These are phyloP conservation scores for Pseudogymnoascus sp. DNA, from an alignment of 2,329 filamentous ascomycete genomes.

Conservation along the genomic window DNA sequence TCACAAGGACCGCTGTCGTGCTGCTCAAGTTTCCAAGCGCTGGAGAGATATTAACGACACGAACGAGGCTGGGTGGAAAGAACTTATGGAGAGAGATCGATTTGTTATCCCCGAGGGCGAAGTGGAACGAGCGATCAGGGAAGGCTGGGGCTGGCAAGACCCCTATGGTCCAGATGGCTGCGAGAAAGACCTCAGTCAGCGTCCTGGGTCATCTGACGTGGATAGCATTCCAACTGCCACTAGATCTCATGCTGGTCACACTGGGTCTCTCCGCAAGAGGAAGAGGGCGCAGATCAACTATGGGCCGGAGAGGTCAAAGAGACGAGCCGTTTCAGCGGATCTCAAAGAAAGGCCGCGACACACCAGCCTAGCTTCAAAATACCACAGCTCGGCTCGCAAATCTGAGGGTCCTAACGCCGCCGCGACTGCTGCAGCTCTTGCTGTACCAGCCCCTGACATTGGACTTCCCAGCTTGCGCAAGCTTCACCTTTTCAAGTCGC, in stretches of 20 bases:
- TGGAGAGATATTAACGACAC: conserved; percentile 89
- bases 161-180: conserved; percentile 66
- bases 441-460: conserved; percentile 73
- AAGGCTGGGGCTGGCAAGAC: conserved; percentile 98
- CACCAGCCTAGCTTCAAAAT: conserved; percentile 21
- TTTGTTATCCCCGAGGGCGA: conserved; percentile 74
- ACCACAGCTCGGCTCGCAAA: conserved; percentile 25
- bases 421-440: conserved; percentile 73
- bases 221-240: conserved; percentile 18
- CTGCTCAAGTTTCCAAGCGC: conserved; percentile 86
- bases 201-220: conserved; percentile 44
- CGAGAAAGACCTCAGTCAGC: conserved; percentile 70
- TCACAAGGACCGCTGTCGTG: conserved; percentile 75
- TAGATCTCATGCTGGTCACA: conserved; percentile 5
- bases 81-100: conserved; percentile 77
- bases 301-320: conserved; percentile 25
- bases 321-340: conserved; percentile 25
- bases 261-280: conserved; percentile 21
- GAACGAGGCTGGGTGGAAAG: conserved; percentile 94
- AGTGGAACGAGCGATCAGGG: conserved; percentile 72
- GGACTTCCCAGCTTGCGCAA: conserved; percentile 72
- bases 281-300: conserved; percentile 23
- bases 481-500: conserved; percentile 89
- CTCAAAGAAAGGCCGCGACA: conserved; percentile 20
- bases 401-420: conserved; percentile 81